Conservation (phyloP, 352 stramenopile species). For the Pythium sukuiense region DNA sequence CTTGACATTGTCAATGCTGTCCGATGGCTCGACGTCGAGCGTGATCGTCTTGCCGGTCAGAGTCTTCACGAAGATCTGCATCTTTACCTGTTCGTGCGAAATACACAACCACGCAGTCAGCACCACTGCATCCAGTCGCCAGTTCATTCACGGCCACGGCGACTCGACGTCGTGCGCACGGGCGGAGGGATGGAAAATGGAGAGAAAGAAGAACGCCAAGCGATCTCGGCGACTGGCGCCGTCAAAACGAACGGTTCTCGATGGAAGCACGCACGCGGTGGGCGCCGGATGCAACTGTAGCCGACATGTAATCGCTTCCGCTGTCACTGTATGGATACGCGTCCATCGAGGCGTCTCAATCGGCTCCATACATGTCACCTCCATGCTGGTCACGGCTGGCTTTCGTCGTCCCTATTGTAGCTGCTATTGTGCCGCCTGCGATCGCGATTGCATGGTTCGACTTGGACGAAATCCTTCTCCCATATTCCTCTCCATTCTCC, state of each 20-base stretch:
- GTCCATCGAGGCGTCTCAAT: not conserved
- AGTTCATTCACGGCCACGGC: not conserved
- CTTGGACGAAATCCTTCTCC: not conserved
- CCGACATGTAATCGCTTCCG: not conserved
- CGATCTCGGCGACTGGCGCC: not conserved
- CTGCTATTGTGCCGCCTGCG: not conserved
- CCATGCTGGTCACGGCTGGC: not conserved
- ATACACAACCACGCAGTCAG: conserved; percentile 9
- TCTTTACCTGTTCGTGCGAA: conserved; percentile 49
- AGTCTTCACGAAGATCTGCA: conserved; percentile 99
- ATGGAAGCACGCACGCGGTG: not conserved
- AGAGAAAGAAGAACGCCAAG: not conserved
- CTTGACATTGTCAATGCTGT: conserved; percentile 99
- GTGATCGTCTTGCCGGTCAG: conserved; percentile 97
- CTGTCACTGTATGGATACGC: not conserved
- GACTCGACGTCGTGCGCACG: not conserved
- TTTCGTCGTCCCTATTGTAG: not conserved
- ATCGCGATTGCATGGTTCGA: not conserved
- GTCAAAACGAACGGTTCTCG: too few relatives aligned
- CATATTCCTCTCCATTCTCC: not conserved
- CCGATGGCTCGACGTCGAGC: conserved; percentile 95
- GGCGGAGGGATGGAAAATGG: not conserved
- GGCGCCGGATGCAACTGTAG: not conserved
- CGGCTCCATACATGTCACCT: not conserved
- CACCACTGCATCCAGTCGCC: not conserved